phyloP scores from a whole-genome alignment of 176 grass and related monocot genomes.

The Metroxylon sagu region DNA sequence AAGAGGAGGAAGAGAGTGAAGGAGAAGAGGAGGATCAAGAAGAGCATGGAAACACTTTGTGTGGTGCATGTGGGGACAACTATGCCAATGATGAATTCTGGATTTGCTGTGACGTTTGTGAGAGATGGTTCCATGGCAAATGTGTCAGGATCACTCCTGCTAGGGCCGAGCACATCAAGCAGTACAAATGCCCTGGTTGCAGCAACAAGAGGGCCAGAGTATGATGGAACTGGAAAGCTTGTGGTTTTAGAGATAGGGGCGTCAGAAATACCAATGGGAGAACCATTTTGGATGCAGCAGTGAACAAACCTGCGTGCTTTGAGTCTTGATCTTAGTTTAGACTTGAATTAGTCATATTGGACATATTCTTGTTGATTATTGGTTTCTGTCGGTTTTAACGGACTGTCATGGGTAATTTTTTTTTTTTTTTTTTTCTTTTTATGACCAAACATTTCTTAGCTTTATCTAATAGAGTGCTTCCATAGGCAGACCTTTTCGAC shows the following conservation, averaged over 20 bases:
- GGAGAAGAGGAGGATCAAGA: conserved; percentile 30
- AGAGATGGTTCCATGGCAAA: conserved; percentile 39
- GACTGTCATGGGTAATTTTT: background rate
- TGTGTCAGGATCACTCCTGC: conserved; percentile 38
- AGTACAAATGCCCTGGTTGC: conserved; percentile 35
- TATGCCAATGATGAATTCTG: conserved; percentile 31
- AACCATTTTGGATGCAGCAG: conserved; percentile 6
- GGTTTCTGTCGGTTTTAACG: conserved; percentile 1
- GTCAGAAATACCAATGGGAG: background rate
- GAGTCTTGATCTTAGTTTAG: conserved; percentile 9
- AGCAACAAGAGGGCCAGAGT: conserved; percentile 37
- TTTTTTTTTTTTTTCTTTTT: too few species aligned
- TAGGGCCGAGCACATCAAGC: conserved; percentile 32
- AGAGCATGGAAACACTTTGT: conserved; percentile 22
- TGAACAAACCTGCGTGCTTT: too few species aligned
- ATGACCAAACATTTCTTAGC: too few species aligned
- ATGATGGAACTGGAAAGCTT: conserved; percentile 4
- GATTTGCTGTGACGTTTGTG: conserved; percentile 35
- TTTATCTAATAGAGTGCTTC: too few species aligned
- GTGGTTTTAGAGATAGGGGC: background rate
- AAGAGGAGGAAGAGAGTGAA: conserved; percentile 64
- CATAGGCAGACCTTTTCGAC: too few species aligned
- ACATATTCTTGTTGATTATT: conserved; percentile 1
- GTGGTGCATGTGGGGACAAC: conserved; percentile 27
- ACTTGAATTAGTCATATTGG: conserved; percentile 1